Percentiles rank a stretch among this genome's conserved stretches.
Evolutionary conservation across 2,329 filamentous ascomycete genomes (phyloP).

Genomic region (Trichoderma semiorbis): DNA sequence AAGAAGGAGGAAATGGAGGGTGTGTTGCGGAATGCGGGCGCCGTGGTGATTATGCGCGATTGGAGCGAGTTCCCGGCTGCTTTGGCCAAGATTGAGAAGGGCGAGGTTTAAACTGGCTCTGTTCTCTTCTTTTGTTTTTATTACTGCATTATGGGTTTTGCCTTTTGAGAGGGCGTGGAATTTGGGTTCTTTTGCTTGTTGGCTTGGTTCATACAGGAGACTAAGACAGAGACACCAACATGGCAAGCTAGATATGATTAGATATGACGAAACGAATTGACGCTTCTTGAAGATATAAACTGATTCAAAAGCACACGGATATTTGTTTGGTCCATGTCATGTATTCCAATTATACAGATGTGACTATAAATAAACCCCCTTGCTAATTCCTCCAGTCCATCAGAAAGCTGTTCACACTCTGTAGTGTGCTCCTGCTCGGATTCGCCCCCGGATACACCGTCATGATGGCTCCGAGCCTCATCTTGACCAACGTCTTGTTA

Average conservation of each 20-base stretch:
- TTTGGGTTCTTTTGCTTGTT: not conserved
- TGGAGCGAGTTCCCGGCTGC: slow-evolving; percentile 54
- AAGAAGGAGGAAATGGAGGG: slow-evolving; percentile 64
- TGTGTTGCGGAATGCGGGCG: slow-evolving; percentile 58
- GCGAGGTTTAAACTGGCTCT: slow-evolving; percentile 27
- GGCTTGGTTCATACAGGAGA: not conserved
- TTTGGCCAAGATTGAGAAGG: slow-evolving; percentile 46
- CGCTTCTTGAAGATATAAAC: not conserved
- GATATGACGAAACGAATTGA: slow-evolving; percentile 14
- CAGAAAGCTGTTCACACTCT: slow-evolving; percentile 87
- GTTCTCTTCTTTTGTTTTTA: not conserved
- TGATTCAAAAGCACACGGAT: not conserved
- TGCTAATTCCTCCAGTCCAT: slow-evolving; percentile 54
- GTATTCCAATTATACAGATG: not conserved
- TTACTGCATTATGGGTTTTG: not conserved
- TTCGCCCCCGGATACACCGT: slow-evolving; percentile 75
- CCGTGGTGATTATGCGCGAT: slow-evolving; percentile 57
- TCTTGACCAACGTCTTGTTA: slow-evolving; percentile 74
- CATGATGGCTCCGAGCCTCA: slow-evolving; percentile 77
- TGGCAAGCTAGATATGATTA: slow-evolving; percentile 18
- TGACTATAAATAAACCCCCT: not conserved
- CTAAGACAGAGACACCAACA: slow-evolving; percentile 1
- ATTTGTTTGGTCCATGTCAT: not conserved
- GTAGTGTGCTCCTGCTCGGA: slow-evolving; percentile 78
- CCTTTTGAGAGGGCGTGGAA: not conserved